These are phyloP conservation scores for Litchi chinensis DNA, from an alignment of 345 rosid species.

Conservation along the genomic window DNA sequence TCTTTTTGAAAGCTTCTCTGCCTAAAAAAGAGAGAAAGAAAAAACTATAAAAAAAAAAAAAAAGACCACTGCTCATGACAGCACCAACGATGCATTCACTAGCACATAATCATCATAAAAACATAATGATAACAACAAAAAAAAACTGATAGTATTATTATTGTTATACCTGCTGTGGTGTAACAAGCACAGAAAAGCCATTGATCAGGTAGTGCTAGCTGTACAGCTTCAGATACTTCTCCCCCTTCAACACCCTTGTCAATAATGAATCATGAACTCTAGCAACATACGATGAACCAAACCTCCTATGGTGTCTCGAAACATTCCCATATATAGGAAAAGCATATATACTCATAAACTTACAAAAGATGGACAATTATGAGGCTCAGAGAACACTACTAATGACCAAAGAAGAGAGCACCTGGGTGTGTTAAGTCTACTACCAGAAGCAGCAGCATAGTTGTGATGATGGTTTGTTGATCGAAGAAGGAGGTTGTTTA, in stretches of 20 bases:
- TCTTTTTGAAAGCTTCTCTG: conserved; percentile 63
- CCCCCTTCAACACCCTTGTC: conserved; percentile 64
- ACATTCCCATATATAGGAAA: conserved; percentile 43
- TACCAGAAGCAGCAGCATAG: conserved; percentile 35
- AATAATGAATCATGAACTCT: conserved; percentile 83
- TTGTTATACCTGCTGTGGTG: conserved; percentile 68
- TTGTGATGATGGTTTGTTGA: conserved; percentile 25
- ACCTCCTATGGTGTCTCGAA: conserved; percentile 45
- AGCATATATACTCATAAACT: not conserved
- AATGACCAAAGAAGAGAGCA: conserved; percentile 12
- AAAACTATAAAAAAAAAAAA: not conserved
- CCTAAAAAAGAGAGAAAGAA: conserved; percentile 37
- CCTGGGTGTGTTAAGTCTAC: conserved; percentile 51
- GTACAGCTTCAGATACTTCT: conserved; percentile 85
- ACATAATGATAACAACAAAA: conserved; percentile 24
- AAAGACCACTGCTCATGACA: conserved; percentile 18
- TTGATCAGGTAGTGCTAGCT: conserved; percentile 93
- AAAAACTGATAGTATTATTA: conserved; percentile 22
- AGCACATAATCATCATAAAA: conserved; percentile 29
- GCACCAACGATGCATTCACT: conserved; percentile 17
- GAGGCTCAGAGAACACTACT: not conserved
- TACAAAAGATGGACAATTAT: not conserved
- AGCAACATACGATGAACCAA: conserved; percentile 58
- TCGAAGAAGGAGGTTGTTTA: conserved; percentile 61
- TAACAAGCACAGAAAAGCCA: conserved; percentile 89